Percentiles rank a stretch among this genome's conserved stretches.
phyloP scores from a whole-genome alignment of 2,329 filamentous ascomycete genomes.

The Corniculantispora saksenae region DNA sequence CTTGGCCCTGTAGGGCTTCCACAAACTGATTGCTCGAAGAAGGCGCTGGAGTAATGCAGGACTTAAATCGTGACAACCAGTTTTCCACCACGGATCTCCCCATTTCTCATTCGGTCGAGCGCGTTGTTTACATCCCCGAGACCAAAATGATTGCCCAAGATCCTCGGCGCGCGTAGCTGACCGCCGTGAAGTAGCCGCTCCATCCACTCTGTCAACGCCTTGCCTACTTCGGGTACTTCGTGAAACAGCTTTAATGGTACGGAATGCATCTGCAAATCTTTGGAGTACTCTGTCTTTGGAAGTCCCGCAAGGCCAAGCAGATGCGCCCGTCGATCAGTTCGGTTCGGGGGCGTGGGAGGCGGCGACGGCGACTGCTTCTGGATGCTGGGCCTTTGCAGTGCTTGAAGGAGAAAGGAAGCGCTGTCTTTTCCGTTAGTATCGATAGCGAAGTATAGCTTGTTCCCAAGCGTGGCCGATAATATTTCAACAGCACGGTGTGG shows the following conservation, averaged over 20 bases:
- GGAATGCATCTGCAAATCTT: conserved; percentile 57
- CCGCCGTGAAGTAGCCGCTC: conserved; percentile 61
- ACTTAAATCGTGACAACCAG: conserved; percentile 54
- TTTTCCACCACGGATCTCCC: conserved; percentile 67
- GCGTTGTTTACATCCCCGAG: conserved; percentile 67
- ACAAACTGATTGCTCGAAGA: no score
- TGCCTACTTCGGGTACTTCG: conserved; percentile 63
- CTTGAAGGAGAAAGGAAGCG: conserved; percentile 57
- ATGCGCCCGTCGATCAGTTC: conserved; percentile 42
- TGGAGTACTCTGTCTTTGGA: conserved; percentile 54
- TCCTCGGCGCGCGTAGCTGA: conserved; percentile 59
- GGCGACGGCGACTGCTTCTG: conserved; percentile 33
- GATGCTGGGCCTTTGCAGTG: conserved; percentile 35
- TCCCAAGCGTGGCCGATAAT: conserved; percentile 58
- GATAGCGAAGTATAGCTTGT: conserved; percentile 64
- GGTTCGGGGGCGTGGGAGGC: conserved; percentile 38
- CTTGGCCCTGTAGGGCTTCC: no score
- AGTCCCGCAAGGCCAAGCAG: conserved; percentile 68
- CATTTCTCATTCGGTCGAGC: conserved; percentile 64
- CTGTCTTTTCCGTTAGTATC: conserved; percentile 69
- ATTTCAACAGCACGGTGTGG: conserved; percentile 65
- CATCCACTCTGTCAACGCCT: conserved; percentile 64
- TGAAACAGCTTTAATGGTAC: conserved; percentile 79
- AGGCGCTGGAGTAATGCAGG: no score
- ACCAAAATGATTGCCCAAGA: conserved; percentile 65